phyloP scores from a whole-genome alignment of 2,329 filamentous ascomycete species.

The Neofusicoccum ribis region DNA sequence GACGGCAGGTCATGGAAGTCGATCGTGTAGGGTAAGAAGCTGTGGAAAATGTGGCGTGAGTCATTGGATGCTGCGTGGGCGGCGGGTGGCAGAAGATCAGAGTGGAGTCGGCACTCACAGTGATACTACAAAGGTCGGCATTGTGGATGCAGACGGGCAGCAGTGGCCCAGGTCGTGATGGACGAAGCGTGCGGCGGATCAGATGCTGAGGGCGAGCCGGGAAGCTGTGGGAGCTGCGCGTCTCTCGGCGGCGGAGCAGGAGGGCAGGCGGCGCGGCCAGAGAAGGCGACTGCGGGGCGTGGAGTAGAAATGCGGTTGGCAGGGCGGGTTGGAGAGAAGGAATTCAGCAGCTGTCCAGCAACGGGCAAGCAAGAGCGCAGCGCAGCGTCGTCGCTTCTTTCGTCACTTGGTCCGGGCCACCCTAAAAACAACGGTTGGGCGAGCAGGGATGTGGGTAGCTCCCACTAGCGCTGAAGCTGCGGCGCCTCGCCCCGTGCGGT shows the following conservation, averaged over 20 bases:
- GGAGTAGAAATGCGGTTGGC: neutral
- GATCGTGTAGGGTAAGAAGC: constrained; percentile 89
- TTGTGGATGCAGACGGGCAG: constrained; percentile 30
- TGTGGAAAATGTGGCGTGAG: constrained; percentile 40
- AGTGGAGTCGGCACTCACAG: constrained; percentile 49
- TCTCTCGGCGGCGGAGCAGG: neutral
- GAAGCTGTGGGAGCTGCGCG: neutral
- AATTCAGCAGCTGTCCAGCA: neutral
- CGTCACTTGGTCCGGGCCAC: constrained; percentile 10
- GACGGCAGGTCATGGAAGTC: constrained; percentile 71
- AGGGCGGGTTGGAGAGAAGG: neutral
- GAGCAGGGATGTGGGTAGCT: constrained; percentile 10
- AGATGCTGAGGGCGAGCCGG: neutral
- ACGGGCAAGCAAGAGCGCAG: constrained; percentile 7
- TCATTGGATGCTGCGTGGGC: neutral
- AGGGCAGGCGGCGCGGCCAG: neutral
- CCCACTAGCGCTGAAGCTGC: too few relatives aligned
- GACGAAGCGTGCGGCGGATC: neutral
- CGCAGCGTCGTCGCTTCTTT: constrained; percentile 11
- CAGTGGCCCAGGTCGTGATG: neutral
- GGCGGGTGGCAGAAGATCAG: constrained; percentile 19
- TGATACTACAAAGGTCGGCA: constrained; percentile 63
- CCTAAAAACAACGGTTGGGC: constrained; percentile 10
- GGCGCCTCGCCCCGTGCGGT: neutral
- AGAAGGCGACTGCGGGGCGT: neutral